A percentile compares a stretch with the other conserved stretches of the same genome.
Conservation (phyloP, 805 yeast genomes). For the Metschnikowia orientalis region DNA sequence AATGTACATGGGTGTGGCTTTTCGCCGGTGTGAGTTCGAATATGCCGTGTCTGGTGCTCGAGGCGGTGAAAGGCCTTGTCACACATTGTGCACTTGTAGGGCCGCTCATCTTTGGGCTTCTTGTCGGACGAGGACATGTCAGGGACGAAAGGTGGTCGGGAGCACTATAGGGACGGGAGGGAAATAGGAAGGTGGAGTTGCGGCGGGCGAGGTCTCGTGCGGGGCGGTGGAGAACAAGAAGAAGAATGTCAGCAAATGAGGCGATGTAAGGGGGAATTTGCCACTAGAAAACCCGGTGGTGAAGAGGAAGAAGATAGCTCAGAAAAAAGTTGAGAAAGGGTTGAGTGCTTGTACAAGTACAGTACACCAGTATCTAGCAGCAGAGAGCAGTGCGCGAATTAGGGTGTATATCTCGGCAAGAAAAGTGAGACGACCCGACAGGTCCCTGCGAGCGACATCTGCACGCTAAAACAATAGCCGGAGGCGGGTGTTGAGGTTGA, state of each 20-base stretch:
- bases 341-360: constrained; percentile 1
- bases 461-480: no score
- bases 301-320: background rate
- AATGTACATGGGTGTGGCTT: constrained; percentile 82
- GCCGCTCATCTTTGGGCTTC: constrained; percentile 41
- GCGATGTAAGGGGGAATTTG: no score
- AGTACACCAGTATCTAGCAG: background rate
- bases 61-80: constrained; percentile 81
- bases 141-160: no score
- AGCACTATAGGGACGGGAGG: no score
- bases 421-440: no score
- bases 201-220: no score
- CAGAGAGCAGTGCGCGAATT: constrained; percentile 6
- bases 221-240: no score
- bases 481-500: no score
- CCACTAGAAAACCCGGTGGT: no score
- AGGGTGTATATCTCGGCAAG: constrained; percentile 4
- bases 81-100: constrained; percentile 82
- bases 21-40: constrained; percentile 91
- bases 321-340: constrained; percentile 4
- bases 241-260: no score
- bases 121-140: constrained; percentile 6
- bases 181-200: no score
- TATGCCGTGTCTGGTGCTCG: constrained; percentile 89
- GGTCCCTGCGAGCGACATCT: no score